Conservation (phyloP, 305 asterid species). For the Fraxinus floribunda region DNA sequence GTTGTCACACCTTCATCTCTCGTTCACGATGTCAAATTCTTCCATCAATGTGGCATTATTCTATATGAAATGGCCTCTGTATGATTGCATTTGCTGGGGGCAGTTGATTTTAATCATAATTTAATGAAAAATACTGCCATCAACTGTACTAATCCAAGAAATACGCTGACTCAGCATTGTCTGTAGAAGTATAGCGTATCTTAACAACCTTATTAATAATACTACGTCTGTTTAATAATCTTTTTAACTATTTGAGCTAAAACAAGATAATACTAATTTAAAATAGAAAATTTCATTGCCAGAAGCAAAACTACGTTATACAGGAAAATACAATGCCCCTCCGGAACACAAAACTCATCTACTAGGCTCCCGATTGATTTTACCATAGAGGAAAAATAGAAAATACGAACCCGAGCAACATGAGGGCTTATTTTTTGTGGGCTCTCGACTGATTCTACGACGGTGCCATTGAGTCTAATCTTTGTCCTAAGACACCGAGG, state of each 20-base stretch:
- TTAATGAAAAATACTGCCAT: neutral
- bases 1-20: too few species aligned
- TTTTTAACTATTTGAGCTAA: neutral
- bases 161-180: conserved; percentile 16
- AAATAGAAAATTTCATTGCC: neutral
- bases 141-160: neutral
- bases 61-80: neutral
- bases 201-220: neutral
- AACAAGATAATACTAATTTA: neutral
- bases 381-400: neutral
- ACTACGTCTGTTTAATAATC: neutral
- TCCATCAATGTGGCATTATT: too few species aligned
- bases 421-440: neutral
- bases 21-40: too few species aligned
- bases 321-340: neutral
- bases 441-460: neutral
- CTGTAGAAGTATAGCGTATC: neutral
- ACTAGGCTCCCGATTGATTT: neutral
- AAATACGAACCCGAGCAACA: neutral
- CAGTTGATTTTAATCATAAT: neutral
- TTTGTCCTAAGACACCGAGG: neutral
- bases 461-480: neutral
- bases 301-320: conserved; percentile 11
- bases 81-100: neutral
- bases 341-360: neutral